These are phyloP conservation scores for Carallia brachiata DNA, from an alignment of 345 rosid genomes.

Conservation along the genomic window DNA sequence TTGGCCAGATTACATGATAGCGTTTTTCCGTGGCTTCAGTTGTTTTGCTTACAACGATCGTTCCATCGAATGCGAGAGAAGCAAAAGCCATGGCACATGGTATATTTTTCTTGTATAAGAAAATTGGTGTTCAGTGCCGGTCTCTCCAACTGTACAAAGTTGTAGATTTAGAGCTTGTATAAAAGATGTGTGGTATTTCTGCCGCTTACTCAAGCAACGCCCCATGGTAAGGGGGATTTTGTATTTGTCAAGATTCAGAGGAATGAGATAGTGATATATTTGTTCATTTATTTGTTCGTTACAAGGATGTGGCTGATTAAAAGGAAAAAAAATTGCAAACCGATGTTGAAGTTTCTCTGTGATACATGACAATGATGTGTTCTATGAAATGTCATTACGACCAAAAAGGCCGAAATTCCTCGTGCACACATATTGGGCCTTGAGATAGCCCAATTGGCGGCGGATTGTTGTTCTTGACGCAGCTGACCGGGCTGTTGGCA, in stretches of 20 bases:
- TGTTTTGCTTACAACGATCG: not conserved
- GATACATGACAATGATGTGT: no score
- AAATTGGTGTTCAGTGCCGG: conserved; percentile 5
- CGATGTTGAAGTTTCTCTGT: no score
- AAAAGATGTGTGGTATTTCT: not conserved
- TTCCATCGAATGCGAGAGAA: not conserved
- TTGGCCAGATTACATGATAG: not conserved
- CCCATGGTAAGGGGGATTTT: conserved; percentile 18
- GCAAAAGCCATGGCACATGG: conserved; percentile 5
- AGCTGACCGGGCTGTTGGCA: no score
- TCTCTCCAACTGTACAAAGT: conserved; percentile 32
- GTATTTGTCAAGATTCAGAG: conserved; percentile 3
- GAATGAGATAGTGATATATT: no score
- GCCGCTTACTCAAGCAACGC: not conserved
- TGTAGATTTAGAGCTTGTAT: conserved; percentile 24
- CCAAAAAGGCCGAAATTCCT: no score
- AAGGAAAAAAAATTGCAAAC: no score
- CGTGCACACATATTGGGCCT: no score
- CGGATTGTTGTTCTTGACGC: no score
- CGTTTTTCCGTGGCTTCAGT: not conserved
- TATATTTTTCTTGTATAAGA: conserved; percentile 3
- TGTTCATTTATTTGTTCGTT: no score
- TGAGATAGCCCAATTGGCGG: no score
- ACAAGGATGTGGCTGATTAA: no score
- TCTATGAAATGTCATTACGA: no score